Base-by-base conservation (phyloP, 768 basidiomycete genomes). In the Antrodiella citrinella region DNA sequence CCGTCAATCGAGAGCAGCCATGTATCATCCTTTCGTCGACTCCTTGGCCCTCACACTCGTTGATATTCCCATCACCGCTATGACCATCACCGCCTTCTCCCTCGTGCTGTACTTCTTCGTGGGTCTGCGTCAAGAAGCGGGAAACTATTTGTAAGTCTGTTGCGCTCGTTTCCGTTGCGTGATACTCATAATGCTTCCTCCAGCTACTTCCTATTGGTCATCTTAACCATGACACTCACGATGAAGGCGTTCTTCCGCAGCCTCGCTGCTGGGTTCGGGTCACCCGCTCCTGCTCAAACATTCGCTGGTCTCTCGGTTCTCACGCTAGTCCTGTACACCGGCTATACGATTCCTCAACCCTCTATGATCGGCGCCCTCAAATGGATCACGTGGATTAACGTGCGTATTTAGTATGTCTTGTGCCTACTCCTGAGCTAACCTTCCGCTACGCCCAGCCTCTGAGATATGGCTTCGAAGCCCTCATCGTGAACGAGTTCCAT, bases 401-500 rank as follows among this genome's bases (percentile, higher is more conserved):
- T 76, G 54, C 53, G 72, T 59, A 2, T 2, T 9, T 26, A n/a
- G n/a, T n/a, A 9, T 44, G 1, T 21, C 7, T 7, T 9, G 2
- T 4, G 2, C 24, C 11, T 42, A 3, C 10, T 19, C 15, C 10
- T 4, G 12, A n/a, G n/a, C 43, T n/a, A 26, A 15, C 18, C n/a
- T n/a, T n/a, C n/a, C 7, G 13, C 5, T 60, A 62, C 30, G 30
- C 44, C 59, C 51, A 82, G 81, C 74, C 91, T 50, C 52, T 89
- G 25, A 74, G 69, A 1, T 91, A 81, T 60, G 83, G 77, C 0
- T 92, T 93, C 62, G 86, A 90, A 52, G 72, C 76, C 0, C 64
- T 92, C 41, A 72, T 94, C 61, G 71, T 77, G 18, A 94, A 91
- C 66, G 89, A 94, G 64, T 92, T 92, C 67, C 79, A 76, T 55